Percentiles rank a stretch among this genome's conserved stretches.
Conservation (phyloP, 371 early-diverging fungal species). For the Mucor velutinosus region DNA sequence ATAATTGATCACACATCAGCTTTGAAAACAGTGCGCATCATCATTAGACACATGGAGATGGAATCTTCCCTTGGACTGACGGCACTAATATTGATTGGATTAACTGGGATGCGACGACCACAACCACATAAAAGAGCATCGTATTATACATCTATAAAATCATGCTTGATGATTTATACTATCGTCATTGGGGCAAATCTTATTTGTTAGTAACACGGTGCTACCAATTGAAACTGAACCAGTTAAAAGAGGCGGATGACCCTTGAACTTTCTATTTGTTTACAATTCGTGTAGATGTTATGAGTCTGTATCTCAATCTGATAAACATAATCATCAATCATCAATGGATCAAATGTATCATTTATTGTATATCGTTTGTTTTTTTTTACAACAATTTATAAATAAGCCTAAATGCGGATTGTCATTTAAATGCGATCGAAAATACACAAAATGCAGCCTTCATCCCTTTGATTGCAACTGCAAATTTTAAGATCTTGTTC, state of each 20-base stretch:
- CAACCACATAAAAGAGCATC: background rate
- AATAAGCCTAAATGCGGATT: background rate
- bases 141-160: background rate
- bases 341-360: background rate
- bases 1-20: too few species aligned
- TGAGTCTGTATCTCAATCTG: slow-evolving; percentile 9
- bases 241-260: background rate
- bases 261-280: slow-evolving; percentile 1
- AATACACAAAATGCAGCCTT: background rate
- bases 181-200: background rate
- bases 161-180: background rate
- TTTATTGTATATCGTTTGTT: background rate
- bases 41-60: too few species aligned
- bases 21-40: too few species aligned
- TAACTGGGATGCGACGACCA: too few species aligned
- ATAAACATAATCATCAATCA: background rate
- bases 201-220: background rate
- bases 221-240: slow-evolving; percentile 3
- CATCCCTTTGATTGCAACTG: background rate
- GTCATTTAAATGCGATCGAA: background rate
- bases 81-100: too few species aligned
- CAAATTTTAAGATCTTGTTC: background rate
- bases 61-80: too few species aligned
- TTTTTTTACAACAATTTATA: background rate
- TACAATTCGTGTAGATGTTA: background rate